A percentile compares a stretch with the other conserved stretches of the same genome.
Conservation (phyloP, 768 basidiomycete species). For the Ramaria sp. region DNA sequence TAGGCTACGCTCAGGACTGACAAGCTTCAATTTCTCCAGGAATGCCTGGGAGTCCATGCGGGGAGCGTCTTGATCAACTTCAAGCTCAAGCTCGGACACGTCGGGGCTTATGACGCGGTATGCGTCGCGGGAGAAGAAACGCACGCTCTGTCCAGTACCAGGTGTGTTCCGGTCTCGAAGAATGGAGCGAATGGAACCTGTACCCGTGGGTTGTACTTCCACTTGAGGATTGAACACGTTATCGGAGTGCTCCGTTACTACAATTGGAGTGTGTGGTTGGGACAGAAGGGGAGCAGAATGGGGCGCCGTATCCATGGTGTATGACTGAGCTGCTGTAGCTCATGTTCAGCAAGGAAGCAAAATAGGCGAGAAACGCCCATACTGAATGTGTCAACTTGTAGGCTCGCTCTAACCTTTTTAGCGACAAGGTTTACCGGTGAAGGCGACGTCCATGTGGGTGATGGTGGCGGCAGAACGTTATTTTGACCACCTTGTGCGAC, state of each 20-base stretch:
- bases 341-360: neutral
- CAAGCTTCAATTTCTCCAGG: neutral
- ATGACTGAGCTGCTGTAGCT: neutral
- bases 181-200: slow-evolving; percentile 57
- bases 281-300: neutral
- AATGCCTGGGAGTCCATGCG: neutral
- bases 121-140: slow-evolving; percentile 64
- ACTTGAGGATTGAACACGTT: neutral
- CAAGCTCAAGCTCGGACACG: slow-evolving; percentile 31
- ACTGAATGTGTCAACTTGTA: slow-evolving; percentile 4
- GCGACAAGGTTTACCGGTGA: neutral
- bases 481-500: neutral
- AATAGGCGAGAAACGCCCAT: neutral
- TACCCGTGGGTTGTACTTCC: neutral
- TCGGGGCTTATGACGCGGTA: slow-evolving; percentile 60
- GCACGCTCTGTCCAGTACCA: slow-evolving; percentile 68
- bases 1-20: neutral
- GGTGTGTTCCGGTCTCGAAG: slow-evolving; percentile 61
- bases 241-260: neutral
- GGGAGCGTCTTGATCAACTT: slow-evolving; percentile 15
- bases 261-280: slow-evolving; percentile 3
- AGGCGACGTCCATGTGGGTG: neutral
- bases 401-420: neutral
- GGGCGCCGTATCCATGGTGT: neutral
- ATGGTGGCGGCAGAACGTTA: neutral